A percentile compares a stretch with the other conserved stretches of the same genome.
Conservation (phyloP, 176 grass and related monocot genomes). For the Aegilops longissima region DNA sequence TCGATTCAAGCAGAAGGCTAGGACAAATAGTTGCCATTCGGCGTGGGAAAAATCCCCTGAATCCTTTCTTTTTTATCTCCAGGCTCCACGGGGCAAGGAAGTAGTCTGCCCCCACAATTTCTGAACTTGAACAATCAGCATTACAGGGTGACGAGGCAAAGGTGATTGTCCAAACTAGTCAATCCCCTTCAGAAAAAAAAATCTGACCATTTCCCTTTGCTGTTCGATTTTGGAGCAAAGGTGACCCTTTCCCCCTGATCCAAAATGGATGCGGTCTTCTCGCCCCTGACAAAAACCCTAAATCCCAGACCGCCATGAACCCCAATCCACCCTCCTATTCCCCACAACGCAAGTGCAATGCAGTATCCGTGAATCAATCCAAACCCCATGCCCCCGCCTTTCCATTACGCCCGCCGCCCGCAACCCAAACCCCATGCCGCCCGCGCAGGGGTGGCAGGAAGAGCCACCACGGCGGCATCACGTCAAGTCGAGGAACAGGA, state of each 20-base stretch:
- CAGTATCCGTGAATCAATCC: not conserved
- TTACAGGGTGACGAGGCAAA: not conserved
- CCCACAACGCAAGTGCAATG: not conserved
- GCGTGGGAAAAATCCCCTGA: too few species aligned
- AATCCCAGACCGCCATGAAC: not conserved
- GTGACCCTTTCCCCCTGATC: too few species aligned
- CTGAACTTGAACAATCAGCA: not conserved
- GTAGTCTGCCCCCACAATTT: not conserved
- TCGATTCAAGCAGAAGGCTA: not conserved
- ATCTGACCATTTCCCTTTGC: too few species aligned
- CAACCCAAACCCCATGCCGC: not conserved
- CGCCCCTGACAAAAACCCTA: not conserved
- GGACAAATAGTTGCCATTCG: not conserved
- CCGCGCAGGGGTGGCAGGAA: not conserved
- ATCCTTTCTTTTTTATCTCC: too few species aligned
- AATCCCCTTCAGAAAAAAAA: too few species aligned
- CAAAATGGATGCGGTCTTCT: not conserved
- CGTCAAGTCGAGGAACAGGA: not conserved
- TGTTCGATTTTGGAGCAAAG: too few species aligned
- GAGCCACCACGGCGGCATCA: not conserved
- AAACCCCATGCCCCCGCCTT: not conserved
- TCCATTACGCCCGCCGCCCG: not conserved
- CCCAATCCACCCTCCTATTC: not conserved
- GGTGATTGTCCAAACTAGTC: not conserved
- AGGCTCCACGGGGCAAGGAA: not conserved